Percentiles rank a stretch among this genome's conserved stretches.
Evolutionary conservation across 352 stramenopile species (phyloP).

Genomic region (Elongisporangium undulatum): DNA sequence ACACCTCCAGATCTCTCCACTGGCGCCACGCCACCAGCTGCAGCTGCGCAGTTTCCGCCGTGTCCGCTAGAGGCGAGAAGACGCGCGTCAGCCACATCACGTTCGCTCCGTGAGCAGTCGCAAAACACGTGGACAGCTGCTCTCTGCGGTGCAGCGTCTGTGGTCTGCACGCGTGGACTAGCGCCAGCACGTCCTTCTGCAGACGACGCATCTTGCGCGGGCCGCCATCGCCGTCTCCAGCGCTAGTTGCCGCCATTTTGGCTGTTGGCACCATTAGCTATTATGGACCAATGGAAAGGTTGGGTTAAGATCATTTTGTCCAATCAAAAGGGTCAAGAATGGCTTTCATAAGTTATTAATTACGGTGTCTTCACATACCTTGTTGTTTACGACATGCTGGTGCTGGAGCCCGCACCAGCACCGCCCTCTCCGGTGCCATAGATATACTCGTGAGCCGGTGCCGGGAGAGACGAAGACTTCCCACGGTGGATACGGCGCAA

Average conservation of each 20-base stretch:
- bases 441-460: conserved; percentile 27
- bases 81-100: background rate
- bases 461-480: conserved; percentile 31
- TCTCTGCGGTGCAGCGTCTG: background rate
- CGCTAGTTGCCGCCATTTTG: background rate
- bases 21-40: conserved; percentile 1
- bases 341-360: conserved; percentile 3
- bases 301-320: background rate
- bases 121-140: conserved; percentile 1
- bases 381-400: background rate
- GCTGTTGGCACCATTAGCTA: background rate
- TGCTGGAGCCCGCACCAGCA: too few relatives aligned
- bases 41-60: background rate
- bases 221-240: too few relatives aligned
- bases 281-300: conserved; percentile 5
- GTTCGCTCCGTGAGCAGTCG: background rate
- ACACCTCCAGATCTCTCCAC: background rate
- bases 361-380: background rate
- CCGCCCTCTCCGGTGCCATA: conserved; percentile 14
- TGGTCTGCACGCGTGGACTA: conserved; percentile 10
- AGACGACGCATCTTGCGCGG: conserved; percentile 6
- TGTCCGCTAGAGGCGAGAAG: background rate
- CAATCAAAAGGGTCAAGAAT: background rate
- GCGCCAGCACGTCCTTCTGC: conserved; percentile 15
- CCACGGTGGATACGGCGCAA: conserved; percentile 34